Percentiles rank a stretch among this genome's conserved stretches.
Evolutionary conservation across 345 rosid species (phyloP).

Genomic region (Pugionium dolabratum): DNA sequence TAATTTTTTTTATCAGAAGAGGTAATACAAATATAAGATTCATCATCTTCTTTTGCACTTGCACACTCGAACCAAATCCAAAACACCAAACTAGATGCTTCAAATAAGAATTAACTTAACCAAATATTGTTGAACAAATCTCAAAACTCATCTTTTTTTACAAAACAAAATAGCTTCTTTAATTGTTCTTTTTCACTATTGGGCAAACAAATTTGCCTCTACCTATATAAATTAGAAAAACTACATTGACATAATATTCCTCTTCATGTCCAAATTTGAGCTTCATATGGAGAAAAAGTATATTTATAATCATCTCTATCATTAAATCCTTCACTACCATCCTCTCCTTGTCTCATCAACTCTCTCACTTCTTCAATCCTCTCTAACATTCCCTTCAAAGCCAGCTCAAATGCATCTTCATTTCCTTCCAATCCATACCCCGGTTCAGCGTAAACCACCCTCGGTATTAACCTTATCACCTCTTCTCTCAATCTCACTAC

Average conservation of each 20-base stretch:
- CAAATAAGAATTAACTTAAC: neutral
- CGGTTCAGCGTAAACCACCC: constrained; percentile 54
- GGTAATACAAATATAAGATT: too few relatives aligned
- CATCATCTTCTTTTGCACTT: too few relatives aligned
- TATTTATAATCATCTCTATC: constrained; percentile 60
- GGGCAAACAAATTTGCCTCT: constrained; percentile 11
- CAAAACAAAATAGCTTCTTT: too few relatives aligned
- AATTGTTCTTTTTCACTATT: neutral
- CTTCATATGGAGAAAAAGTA: constrained; percentile 50
- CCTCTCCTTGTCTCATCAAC: constrained; percentile 50
- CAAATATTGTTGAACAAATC: neutral
- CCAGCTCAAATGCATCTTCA: constrained; percentile 63
- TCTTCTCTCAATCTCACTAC: constrained; percentile 55
- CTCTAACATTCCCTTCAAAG: constrained; percentile 60
- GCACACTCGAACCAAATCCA: too few relatives aligned
- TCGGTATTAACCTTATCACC: constrained; percentile 60
- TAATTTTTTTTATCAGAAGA: too few relatives aligned
- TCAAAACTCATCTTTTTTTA: too few relatives aligned
- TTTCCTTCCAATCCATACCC: constrained; percentile 32
- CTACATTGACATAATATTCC: constrained; percentile 1
- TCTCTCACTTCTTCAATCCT: constrained; percentile 54
- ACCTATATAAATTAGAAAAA: constrained; percentile 27
- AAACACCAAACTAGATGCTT: neutral
- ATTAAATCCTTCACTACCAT: constrained; percentile 61
- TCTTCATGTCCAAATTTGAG: constrained; percentile 27